Percentiles rank a stretch among this genome's conserved stretches.
These are phyloP conservation scores for Sphaerostilbella broomeana DNA, from an alignment of 2,329 filamentous ascomycete species.

Conservation along the genomic window DNA sequence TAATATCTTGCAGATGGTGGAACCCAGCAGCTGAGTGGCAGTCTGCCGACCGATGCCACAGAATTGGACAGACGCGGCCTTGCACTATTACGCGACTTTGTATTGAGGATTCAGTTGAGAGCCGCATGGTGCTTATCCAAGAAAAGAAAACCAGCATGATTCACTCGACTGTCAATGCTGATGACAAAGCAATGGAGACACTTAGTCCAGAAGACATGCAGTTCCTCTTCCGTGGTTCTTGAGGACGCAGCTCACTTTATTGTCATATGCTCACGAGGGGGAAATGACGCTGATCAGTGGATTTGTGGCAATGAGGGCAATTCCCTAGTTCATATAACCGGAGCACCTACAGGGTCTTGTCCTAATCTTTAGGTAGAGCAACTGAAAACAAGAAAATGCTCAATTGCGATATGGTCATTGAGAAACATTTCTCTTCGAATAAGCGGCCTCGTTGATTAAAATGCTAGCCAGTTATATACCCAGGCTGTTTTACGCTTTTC, in stretches of 20 bases:
- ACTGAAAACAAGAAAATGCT: too few species aligned
- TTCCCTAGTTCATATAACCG: too few species aligned
- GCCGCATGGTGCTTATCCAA: slow-evolving; percentile 87
- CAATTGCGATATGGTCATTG: too few species aligned
- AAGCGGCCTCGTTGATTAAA: too few species aligned
- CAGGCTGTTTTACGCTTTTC: too few species aligned
- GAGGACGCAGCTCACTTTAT: not conserved
- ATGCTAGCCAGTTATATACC: too few species aligned
- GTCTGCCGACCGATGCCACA: slow-evolving; percentile 86
- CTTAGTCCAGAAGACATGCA: slow-evolving; percentile 88
- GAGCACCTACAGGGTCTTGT: too few species aligned
- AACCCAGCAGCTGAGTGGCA: slow-evolving; percentile 99
- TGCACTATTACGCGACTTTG: slow-evolving; percentile 92
- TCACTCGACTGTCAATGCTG: slow-evolving; percentile 90
- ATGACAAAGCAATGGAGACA: slow-evolving; percentile 84
- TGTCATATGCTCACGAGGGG: not conserved
- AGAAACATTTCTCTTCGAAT: too few species aligned
- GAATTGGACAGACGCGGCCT: slow-evolving; percentile 88
- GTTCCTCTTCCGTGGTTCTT: slow-evolving; percentile 80
- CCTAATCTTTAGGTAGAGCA: too few species aligned
- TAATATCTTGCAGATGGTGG: slow-evolving; percentile 66
- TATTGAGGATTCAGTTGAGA: slow-evolving; percentile 96
- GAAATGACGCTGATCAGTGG: too few species aligned
- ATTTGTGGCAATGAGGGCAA: too few species aligned
- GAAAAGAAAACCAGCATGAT: slow-evolving; percentile 99